Base-by-base conservation (phyloP, 2,329 filamentous ascomycete genomes). In the Acarospora socialis region DNA sequence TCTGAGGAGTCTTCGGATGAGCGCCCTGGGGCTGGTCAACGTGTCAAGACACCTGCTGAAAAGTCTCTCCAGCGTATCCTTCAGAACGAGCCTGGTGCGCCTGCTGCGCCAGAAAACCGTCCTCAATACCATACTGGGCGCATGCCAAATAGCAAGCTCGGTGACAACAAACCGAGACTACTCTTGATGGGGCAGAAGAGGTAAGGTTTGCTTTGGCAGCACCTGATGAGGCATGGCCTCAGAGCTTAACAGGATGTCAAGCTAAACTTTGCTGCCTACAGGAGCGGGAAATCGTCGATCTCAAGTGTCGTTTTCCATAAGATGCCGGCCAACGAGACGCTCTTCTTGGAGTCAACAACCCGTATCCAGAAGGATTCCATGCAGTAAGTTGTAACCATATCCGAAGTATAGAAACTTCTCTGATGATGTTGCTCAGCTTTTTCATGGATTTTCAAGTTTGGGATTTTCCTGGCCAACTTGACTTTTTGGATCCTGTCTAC, bases 371-470 rank as follows among this genome's bases (percentile, higher is more conserved):
- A 92, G 51, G 84, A 94, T 46, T 82, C 81, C 3, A 86, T 95
- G 66, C 82, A 90, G 86, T 94, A 56, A 60, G 82, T 63, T 5
- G 16, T 19, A 14, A 12, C 8, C n/a, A n/a, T n/a, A n/a, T 21
- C 1, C 4, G 13, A 7, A 3, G 16, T n/a, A 20, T 16, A 32
- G 13, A 25, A 15, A 10, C 14, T 28, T 7, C n/a, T 19, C 9
- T 15, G 13, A 39, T 34, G 19, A 14, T 12, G 36, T n/a, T n/a
- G n/a, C 25, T 12, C 36, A 94, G 84, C 45, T 95, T 90, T 3
- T 95, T 98, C 53, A 94, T 95, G 84, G 87, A 95, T 52, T 94
- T 95, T 45, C 87, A 95, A 58, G 82, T 94, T 28, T 94, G 86
- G 81, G 90, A 98, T 52, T 86, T 98, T 36, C 90, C 90, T 2